Percentiles rank a stretch among this genome's conserved stretches.
Conservation (phyloP, 2,329 filamentous ascomycete species). For the Botryotinia globosa region DNA sequence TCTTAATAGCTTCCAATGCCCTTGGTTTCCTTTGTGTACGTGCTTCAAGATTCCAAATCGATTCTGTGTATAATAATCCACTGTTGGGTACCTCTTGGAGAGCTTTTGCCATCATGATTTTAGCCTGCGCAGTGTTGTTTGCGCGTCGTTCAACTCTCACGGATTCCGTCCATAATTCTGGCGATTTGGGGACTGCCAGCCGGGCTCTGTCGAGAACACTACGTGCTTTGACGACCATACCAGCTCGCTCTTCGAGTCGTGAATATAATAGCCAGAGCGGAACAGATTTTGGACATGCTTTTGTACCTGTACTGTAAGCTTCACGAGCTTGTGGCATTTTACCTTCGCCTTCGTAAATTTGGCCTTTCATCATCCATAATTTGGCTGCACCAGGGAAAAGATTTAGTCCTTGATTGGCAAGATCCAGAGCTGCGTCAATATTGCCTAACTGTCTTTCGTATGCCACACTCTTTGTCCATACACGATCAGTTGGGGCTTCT, state of each 20-base stretch:
- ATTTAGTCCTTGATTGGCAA: conserved; percentile 82
- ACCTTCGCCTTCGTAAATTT: conserved; percentile 85
- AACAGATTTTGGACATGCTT: conserved; percentile 79
- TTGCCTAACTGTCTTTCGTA: conserved; percentile 86
- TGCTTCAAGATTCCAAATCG: conserved; percentile 90
- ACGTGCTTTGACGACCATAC: conserved; percentile 84
- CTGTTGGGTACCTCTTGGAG: conserved; percentile 87
- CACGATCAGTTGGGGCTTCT: conserved; percentile 89
- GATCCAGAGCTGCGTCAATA: conserved; percentile 75
- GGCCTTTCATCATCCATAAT: conserved; percentile 98
- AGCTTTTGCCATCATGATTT: conserved; percentile 88
- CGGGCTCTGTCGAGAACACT: conserved; percentile 90
- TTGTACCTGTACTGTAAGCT: conserved; percentile 83
- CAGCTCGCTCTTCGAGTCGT: conserved; percentile 80
- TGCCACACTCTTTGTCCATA: conserved; percentile 94
- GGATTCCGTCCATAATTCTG: conserved; percentile 89
- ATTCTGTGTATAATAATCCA: conserved; percentile 87
- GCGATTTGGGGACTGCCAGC: conserved; percentile 79
- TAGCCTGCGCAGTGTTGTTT: conserved; percentile 78
- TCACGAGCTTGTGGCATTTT: conserved; percentile 83
- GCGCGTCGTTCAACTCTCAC: conserved; percentile 88
- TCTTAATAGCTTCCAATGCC: conserved; percentile 91
- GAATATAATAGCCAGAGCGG: conserved; percentile 87
- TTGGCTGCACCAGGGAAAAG: conserved; percentile 83
- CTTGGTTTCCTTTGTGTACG: conserved; percentile 90